Percentiles rank a stretch among this genome's conserved stretches.
phyloP scores from a whole-genome alignment of 192 early-diverging fungal genomes.

The Allomyces arbusculus region DNA sequence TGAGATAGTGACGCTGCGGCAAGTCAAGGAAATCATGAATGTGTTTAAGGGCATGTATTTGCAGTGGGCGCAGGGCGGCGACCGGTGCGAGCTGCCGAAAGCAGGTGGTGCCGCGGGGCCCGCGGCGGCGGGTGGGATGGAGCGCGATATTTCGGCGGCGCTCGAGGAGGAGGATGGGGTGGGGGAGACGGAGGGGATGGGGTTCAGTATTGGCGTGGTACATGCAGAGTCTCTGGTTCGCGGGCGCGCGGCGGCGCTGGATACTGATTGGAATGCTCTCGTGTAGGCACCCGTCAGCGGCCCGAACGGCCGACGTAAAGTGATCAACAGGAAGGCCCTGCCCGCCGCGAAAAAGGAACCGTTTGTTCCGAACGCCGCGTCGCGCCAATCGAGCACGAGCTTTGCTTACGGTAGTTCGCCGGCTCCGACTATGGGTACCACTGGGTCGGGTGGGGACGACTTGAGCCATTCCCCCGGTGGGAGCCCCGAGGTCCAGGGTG shows the following conservation, averaged over 20 bases:
- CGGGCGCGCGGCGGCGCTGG: background rate
- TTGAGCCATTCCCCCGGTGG: background rate
- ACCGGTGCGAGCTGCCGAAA: background rate
- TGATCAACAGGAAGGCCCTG: too few species aligned
- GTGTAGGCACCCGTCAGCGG: background rate
- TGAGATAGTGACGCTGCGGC: conserved; percentile 33
- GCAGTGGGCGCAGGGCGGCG: background rate
- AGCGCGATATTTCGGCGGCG: conserved; percentile 1
- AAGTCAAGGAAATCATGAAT: conserved; percentile 5
- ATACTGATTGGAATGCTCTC: background rate
- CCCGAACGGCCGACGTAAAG: too few species aligned
- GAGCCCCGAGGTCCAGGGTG: background rate
- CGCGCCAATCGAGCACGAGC: background rate
- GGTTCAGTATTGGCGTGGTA: conserved; percentile 39
- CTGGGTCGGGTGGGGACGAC: background rate
- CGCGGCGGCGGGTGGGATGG: background rate
- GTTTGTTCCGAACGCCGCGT: too few species aligned
- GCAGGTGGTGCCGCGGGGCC: background rate
- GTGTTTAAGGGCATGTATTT: background rate
- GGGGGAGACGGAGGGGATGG: conserved; percentile 31
- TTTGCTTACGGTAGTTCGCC: background rate
- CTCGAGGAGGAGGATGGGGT: conserved; percentile 29
- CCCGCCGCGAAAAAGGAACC: too few species aligned
- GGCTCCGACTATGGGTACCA: background rate
- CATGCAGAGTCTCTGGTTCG: background rate